Conservation (phyloP, 1,284 basidiomycete genomes). For the Golubevia sp. region DNA sequence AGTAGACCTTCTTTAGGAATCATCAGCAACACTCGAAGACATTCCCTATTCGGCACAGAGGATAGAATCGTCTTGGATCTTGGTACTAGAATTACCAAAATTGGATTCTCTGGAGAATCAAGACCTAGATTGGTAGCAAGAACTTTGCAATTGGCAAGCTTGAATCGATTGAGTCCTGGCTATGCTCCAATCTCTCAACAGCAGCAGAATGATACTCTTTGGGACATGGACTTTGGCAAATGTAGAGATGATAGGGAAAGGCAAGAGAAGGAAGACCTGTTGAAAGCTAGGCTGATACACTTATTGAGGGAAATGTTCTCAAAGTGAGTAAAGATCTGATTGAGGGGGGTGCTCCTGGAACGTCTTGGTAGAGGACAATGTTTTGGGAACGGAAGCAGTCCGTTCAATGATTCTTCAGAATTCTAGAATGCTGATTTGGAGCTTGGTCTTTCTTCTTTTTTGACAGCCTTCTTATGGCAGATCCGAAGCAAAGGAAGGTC, state of each 20-base stretch:
- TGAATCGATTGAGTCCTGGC: constrained; percentile 59
- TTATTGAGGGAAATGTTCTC: constrained; percentile 36
- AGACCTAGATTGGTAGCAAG: constrained; percentile 26
- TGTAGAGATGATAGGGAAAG: constrained; percentile 22
- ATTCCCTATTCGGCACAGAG: constrained; percentile 39
- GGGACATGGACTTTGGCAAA: constrained; percentile 38
- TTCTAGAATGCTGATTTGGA: constrained; percentile 2
- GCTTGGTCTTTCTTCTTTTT: neutral
- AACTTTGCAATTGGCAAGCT: constrained; percentile 12
- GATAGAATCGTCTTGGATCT: constrained; percentile 50
- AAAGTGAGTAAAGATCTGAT: constrained; percentile 65
- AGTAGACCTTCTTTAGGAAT: too few species aligned
- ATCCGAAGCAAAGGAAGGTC: constrained; percentile 89
- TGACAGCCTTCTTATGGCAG: constrained; percentile 80
- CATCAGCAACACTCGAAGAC: too few species aligned
- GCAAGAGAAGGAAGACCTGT: constrained; percentile 19
- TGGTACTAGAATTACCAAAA: constrained; percentile 41
- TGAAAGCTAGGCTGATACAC: constrained; percentile 33
- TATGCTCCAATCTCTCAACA: constrained; percentile 10
- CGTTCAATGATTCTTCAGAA: neutral
- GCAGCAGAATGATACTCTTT: constrained; percentile 23
- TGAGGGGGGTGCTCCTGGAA: constrained; percentile 83
- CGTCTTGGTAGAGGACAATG: constrained; percentile 53
- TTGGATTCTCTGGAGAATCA: constrained; percentile 47
- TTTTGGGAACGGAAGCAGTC: constrained; percentile 1